Conservation (phyloP, 2,329 filamentous ascomycete genomes). For the Teratosphaeria viscida region DNA sequence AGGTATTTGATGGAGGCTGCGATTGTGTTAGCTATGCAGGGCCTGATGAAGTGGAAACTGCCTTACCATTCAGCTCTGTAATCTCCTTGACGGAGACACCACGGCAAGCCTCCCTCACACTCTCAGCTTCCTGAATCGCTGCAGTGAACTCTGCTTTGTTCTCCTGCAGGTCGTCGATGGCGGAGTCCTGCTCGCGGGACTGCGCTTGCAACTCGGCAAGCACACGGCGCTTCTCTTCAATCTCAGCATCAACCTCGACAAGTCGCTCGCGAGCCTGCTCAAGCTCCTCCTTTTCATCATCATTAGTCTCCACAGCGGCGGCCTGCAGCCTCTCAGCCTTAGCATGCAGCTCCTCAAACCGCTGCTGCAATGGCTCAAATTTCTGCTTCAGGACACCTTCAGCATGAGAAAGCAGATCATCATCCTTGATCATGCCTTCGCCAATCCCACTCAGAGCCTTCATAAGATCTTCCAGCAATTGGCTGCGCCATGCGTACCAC, state of each 20-base stretch:
- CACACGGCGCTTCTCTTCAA: constrained; percentile 57
- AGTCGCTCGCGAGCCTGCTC: constrained; percentile 62
- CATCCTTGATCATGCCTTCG: constrained; percentile 67
- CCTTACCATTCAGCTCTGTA: constrained; percentile 60
- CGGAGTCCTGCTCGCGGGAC: constrained; percentile 54
- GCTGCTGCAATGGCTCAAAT: constrained; percentile 54
- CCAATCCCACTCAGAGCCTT: constrained; percentile 67
- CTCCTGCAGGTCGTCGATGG: constrained; percentile 51
- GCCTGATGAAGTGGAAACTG: neutral
- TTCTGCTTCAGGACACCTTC: constrained; percentile 56
- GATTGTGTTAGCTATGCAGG: constrained; percentile 27
- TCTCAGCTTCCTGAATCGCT: constrained; percentile 75
- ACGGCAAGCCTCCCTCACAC: constrained; percentile 73
- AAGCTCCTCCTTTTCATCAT: constrained; percentile 72
- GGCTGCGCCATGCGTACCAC: constrained; percentile 98
- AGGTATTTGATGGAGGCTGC: constrained; percentile 55
- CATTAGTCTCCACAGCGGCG: constrained; percentile 63
- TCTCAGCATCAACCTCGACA: constrained; percentile 51
- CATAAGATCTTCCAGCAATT: constrained; percentile 70
- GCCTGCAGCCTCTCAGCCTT: constrained; percentile 57
- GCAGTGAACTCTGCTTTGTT: constrained; percentile 59
- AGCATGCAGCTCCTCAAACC: constrained; percentile 49
- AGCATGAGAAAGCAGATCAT: constrained; percentile 54
- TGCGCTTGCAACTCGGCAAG: constrained; percentile 58
- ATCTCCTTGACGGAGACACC: constrained; percentile 84